Evolutionary conservation across 2,329 filamentous ascomycete genomes (phyloP).

Genomic region (Orbilia oligospora): DNA sequence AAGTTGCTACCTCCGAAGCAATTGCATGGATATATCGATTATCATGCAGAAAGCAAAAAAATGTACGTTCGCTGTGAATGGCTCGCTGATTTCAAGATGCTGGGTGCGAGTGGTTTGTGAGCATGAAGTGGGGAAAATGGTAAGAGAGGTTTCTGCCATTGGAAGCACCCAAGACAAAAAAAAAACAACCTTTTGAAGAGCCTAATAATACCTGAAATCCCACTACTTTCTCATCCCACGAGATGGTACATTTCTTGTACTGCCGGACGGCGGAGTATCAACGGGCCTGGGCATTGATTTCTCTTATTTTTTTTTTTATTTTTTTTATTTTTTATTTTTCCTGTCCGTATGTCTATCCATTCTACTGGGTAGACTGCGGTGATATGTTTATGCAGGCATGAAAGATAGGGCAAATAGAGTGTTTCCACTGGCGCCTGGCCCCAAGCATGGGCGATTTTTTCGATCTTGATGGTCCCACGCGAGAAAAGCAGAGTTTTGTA

Average conservation of each 20-base stretch:
- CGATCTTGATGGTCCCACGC: constrained; percentile 48
- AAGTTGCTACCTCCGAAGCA: constrained; percentile 58
- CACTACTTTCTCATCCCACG: constrained; percentile 49
- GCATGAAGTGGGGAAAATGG: constrained; percentile 49
- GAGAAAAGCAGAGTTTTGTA: constrained; percentile 40
- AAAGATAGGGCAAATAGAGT: constrained; percentile 60
- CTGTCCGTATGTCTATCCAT: constrained; percentile 29
- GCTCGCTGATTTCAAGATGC: constrained; percentile 49
- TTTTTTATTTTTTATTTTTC: background rate
- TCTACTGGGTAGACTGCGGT: constrained; percentile 52
- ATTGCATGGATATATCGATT: constrained; percentile 58
- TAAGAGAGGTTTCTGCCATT: constrained; percentile 42
- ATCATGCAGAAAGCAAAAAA: constrained; percentile 43
- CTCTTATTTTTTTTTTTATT: background rate
- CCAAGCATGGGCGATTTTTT: constrained; percentile 26
- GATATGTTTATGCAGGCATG: constrained; percentile 58
- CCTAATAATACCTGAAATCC: constrained; percentile 59
- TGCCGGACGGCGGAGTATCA: constrained; percentile 44
- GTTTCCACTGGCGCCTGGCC: constrained; percentile 60
- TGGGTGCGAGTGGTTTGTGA: constrained; percentile 48
- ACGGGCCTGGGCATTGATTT: constrained; percentile 41
- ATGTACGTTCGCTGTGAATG: constrained; percentile 50
- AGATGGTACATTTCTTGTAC: constrained; percentile 52
- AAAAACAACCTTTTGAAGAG: constrained; percentile 55
- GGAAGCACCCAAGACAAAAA: constrained; percentile 29